A percentile compares a stretch with the other conserved stretches of the same genome.
These are phyloP conservation scores for Suillus spraguei DNA, from an alignment of 768 basidiomycete genomes.

Conservation along the genomic window DNA sequence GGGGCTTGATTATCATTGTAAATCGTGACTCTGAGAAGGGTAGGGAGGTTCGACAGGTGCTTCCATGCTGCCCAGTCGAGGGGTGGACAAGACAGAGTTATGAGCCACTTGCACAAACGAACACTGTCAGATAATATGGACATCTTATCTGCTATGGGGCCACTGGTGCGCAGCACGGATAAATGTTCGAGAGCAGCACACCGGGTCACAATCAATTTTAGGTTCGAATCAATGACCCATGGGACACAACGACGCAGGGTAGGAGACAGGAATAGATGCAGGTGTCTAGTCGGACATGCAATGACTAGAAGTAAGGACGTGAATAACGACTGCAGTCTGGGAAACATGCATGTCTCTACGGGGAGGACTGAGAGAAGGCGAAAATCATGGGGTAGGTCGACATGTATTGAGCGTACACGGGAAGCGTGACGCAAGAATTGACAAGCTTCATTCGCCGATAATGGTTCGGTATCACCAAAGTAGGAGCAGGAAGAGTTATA, in stretches of 20 bases:
- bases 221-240: background rate
- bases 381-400: background rate
- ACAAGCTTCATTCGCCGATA: background rate
- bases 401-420: background rate
- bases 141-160: background rate
- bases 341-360: background rate
- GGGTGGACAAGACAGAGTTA: background rate
- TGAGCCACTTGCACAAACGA: background rate
- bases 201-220: background rate
- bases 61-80: background rate
- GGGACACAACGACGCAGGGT: background rate
- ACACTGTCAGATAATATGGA: background rate
- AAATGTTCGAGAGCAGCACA: background rate
- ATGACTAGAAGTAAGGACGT: background rate
- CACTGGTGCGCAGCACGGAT: background rate
- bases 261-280: background rate
- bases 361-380: background rate
- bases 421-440: background rate
- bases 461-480: background rate
- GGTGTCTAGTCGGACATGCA: background rate
- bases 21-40: background rate
- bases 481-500: background rate
- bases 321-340: background rate
- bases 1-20: background rate
- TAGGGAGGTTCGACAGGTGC: background rate